Evolutionary conservation across 805 yeast species (phyloP), one percentile per base, ranked within the genome.

Genomic region (Zygoascus bituminiphila): DNA sequence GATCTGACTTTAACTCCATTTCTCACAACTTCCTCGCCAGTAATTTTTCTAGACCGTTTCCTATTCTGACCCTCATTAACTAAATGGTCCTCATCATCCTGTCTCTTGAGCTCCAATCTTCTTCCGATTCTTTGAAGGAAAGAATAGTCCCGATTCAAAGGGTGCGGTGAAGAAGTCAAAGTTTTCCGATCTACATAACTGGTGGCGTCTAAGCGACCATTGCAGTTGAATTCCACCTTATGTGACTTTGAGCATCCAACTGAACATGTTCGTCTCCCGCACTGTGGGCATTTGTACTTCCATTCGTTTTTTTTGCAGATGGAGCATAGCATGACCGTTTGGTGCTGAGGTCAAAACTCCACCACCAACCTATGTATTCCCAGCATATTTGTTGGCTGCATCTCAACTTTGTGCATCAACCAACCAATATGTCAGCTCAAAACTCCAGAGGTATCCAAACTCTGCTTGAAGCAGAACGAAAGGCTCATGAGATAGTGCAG

Each of bases 401-500:
- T 17, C 12, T 4, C 22, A 15, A 36, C 39, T 15, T n/a, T 12
- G 6, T 38, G 33, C 25, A 46, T 9, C 39, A 36, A 15, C 39
- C 22, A 36, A 17, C 39, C 36, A 47, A 35, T 38, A 55, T 67
- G 73, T 69, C 73, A 51, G 72, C 72, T 40, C 71, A 70, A 48
- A 68, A 64, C 59, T 69, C 75, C 31, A 63, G 75, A 48, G 88
- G 87, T 58, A 81, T 82, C 61, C 85, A 82, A 72, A 79, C 84
- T 55, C 76, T 82, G 51, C 72, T 82, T 53, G 82, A 76, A 75
- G 95, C 98, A 54, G 98, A 93, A 73, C 88, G 85, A 70, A 91
- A 87, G 61, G 98, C 98, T n/a, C 97, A 95, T 59, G 89, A 82
- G 59, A 85, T 89, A 55, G 98, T 93, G 53, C 77, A 89, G 61